These are phyloP conservation scores for Mycena sp. DNA, from an alignment of 1,284 basidiomycete genomes.

Conservation along the genomic window DNA sequence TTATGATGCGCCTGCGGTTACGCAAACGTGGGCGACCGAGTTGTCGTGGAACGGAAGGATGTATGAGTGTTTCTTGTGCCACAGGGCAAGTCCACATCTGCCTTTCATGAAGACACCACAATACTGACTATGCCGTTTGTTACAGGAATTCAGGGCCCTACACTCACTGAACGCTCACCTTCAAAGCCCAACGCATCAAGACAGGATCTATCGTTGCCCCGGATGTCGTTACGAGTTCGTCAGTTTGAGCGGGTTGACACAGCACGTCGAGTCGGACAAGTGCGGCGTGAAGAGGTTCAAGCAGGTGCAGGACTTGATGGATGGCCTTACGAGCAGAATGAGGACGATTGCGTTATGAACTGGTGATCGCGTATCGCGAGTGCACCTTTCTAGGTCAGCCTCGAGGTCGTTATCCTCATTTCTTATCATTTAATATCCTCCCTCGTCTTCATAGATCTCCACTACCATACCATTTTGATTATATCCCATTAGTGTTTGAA, in stretches of 20 bases:
- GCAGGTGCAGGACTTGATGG: conserved; percentile 48
- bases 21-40: conserved; percentile 47
- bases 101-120: too few species aligned
- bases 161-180: conserved; percentile 59
- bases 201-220: conserved; percentile 55
- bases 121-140: too few species aligned
- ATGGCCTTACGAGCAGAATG: conserved; percentile 44
- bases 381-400: too few species aligned
- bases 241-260: conserved; percentile 56
- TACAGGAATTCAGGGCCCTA: too few species aligned
- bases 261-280: conserved; percentile 63
- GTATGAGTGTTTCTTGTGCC: conserved; percentile 66
- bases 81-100: conserved; percentile 46
- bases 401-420: too few species aligned
- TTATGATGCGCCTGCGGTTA: too few species aligned
- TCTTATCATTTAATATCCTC: too few species aligned
- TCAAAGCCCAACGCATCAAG: conserved; percentile 55
- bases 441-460: too few species aligned
- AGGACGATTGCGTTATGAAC: conserved; percentile 6
- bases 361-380: too few species aligned
- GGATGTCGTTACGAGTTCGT: conserved; percentile 49
- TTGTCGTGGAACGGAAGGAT: conserved; percentile 55
- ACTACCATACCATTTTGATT: too few species aligned
- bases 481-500: too few species aligned
- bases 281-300: conserved; percentile 58